These are phyloP conservation scores for Purshia tridentata DNA, from an alignment of 306 rosid genomes.

Conservation along the genomic window DNA sequence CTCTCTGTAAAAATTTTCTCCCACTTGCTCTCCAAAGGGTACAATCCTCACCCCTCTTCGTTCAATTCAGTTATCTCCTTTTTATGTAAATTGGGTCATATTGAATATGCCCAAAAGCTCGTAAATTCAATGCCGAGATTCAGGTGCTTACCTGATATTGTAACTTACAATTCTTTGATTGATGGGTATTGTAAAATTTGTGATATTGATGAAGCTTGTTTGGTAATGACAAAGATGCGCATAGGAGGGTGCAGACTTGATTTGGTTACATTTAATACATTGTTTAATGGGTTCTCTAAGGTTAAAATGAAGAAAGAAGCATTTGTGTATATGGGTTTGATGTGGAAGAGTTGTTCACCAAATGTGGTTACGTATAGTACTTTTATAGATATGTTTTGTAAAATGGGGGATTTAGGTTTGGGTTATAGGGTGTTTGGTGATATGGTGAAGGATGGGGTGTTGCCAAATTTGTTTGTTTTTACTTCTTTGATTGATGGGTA, in stretches of 20 bases:
- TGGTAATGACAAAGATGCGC: constrained; percentile 15
- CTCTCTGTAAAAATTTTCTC: constrained; percentile 31
- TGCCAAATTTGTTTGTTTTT: constrained; percentile 35
- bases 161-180: constrained; percentile 41
- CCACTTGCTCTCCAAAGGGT: constrained; percentile 37
- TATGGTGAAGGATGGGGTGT: constrained; percentile 31
- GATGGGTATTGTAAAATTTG: constrained; percentile 28
- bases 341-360: constrained; percentile 40
- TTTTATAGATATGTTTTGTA: constrained; percentile 36
- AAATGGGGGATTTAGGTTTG: constrained; percentile 32
- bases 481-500: constrained; percentile 43
- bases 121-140: constrained; percentile 30
- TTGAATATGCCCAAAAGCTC: constrained; percentile 16
- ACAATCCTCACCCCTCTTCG: constrained; percentile 37
- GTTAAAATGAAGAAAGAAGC: constrained; percentile 31
- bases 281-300: constrained; percentile 39
- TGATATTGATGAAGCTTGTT: constrained; percentile 32
- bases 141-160: constrained; percentile 35
- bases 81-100: constrained; percentile 29
- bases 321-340: constrained; percentile 39
- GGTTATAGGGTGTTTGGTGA: constrained; percentile 21
- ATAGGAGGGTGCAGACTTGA: constrained; percentile 24
- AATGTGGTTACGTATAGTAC: constrained; percentile 42
- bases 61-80: constrained; percentile 36
- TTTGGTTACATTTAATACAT: constrained; percentile 31